These are phyloP conservation scores for Nicotiana rustica DNA, from an alignment of 305 asterid species.

Conservation along the genomic window DNA sequence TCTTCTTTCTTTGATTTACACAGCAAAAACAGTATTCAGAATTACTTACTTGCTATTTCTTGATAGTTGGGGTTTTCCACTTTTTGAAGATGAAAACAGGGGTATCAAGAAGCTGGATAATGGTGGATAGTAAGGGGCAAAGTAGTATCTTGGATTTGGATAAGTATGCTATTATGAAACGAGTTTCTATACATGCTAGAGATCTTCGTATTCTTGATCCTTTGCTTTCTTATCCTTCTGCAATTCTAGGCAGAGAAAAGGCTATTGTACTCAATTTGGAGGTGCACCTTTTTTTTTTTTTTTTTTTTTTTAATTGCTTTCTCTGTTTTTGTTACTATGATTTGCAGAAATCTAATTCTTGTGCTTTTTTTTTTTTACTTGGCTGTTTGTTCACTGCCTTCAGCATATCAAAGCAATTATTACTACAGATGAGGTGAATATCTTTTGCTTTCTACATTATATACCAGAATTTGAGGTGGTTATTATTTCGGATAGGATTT, in stretches of 20 bases:
- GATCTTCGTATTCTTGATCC: slow-evolving; percentile 93
- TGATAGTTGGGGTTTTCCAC: not conserved
- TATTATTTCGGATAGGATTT: not conserved
- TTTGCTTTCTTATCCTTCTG: slow-evolving; percentile 86
- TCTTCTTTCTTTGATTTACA: not conserved
- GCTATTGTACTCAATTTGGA: slow-evolving; percentile 89
- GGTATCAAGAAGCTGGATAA: slow-evolving; percentile 74
- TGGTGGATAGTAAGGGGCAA: slow-evolving; percentile 63
- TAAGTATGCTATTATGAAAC: slow-evolving; percentile 73
- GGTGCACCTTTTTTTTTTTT: slow-evolving; percentile 43
- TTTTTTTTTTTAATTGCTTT: not conserved
- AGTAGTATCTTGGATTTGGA: slow-evolving; percentile 79
- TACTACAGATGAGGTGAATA: slow-evolving; percentile 75
- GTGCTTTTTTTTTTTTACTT: not conserved
- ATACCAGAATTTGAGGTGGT: not conserved
- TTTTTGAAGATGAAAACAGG: slow-evolving; percentile 64
- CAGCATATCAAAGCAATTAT: slow-evolving; percentile 97
- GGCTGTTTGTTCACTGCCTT: not conserved
- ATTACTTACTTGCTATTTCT: not conserved
- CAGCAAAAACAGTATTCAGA: not conserved
- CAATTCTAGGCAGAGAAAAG: slow-evolving; percentile 78
- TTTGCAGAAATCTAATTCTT: not conserved
- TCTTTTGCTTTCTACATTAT: not conserved
- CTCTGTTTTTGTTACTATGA: not conserved
- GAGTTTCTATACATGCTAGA: slow-evolving; percentile 79